Conservation (phyloP, 768 basidiomycete species). For the Lentinula aciculospora region DNA sequence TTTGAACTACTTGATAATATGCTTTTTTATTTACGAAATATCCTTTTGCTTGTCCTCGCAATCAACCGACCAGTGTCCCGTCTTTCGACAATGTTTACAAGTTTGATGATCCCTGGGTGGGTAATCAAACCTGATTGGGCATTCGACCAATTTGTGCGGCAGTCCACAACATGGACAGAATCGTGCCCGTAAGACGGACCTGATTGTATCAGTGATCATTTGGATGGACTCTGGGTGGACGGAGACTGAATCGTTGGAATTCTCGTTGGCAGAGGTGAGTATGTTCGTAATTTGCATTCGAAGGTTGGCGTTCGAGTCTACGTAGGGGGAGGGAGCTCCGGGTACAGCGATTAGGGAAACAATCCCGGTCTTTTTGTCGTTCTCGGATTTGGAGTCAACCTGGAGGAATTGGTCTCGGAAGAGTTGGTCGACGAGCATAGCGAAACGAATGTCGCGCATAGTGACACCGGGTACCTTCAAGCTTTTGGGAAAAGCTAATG, state of each 20-base stretch:
- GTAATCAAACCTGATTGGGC: neutral
- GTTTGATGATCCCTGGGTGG: neutral
- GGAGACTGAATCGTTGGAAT: neutral
- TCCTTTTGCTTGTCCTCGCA: too few species aligned
- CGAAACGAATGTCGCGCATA: conserved; percentile 1
- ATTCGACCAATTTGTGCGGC: neutral
- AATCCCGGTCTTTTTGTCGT: neutral
- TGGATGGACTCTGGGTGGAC: neutral
- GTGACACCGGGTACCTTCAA: neutral
- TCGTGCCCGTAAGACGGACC: neutral
- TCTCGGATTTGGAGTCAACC: neutral
- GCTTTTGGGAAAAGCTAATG: neutral
- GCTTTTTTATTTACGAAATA: too few species aligned
- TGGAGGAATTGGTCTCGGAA: neutral
- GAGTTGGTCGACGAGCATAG: neutral
- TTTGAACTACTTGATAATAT: too few species aligned
- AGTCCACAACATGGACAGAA: conserved; percentile 2
- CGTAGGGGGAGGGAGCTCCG: too few species aligned
- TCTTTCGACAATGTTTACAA: neutral
- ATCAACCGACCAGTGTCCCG: neutral
- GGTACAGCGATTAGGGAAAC: neutral
- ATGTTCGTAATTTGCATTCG: neutral
- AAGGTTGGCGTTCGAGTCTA: neutral
- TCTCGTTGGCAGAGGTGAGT: neutral
- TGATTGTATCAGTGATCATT: neutral